Evolutionary conservation across 164 flowering plant genomes (phyloP).

Genomic region (Sedum album): DNA sequence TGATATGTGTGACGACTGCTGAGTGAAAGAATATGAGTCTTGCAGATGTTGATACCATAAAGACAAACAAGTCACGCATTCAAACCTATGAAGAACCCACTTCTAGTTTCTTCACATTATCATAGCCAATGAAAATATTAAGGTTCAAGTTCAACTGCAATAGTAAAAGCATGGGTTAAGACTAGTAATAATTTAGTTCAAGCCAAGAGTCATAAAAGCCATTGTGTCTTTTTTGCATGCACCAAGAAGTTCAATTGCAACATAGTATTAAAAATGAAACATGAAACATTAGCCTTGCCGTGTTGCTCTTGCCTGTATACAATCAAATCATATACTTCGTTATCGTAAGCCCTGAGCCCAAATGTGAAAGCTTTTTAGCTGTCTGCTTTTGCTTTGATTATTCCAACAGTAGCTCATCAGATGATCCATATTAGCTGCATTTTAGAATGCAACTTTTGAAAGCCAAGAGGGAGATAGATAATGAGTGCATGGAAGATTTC

Average conservation of each 20-base stretch:
- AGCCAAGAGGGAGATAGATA: not conserved
- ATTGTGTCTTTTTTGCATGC: too few relatives aligned
- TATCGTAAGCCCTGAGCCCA: too few relatives aligned
- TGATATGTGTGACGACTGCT: not conserved
- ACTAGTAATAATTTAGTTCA: too few relatives aligned
- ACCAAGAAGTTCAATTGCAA: too few relatives aligned
- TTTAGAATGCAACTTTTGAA: not conserved
- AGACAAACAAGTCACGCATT: not conserved
- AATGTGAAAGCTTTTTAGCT: too few relatives aligned
- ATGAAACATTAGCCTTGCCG: too few relatives aligned
- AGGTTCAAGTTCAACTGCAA: not conserved
- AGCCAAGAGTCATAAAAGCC: too few relatives aligned
- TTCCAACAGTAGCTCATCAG: not conserved
- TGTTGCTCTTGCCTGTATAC: too few relatives aligned
- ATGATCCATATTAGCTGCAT: not conserved
- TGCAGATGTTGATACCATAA: not conserved
- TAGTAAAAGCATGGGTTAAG: too few relatives aligned
- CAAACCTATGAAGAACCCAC: not conserved
- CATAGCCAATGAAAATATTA: not conserved
- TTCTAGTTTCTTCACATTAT: not conserved
- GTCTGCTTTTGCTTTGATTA: not conserved
- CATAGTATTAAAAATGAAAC: too few relatives aligned
- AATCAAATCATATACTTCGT: too few relatives aligned
- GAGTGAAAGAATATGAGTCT: conserved; percentile 2
- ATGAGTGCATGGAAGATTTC: not conserved